These are phyloP conservation scores for Sporothrix globosa DNA, from an alignment of 2,329 filamentous ascomycete species.

Conservation along the genomic window DNA sequence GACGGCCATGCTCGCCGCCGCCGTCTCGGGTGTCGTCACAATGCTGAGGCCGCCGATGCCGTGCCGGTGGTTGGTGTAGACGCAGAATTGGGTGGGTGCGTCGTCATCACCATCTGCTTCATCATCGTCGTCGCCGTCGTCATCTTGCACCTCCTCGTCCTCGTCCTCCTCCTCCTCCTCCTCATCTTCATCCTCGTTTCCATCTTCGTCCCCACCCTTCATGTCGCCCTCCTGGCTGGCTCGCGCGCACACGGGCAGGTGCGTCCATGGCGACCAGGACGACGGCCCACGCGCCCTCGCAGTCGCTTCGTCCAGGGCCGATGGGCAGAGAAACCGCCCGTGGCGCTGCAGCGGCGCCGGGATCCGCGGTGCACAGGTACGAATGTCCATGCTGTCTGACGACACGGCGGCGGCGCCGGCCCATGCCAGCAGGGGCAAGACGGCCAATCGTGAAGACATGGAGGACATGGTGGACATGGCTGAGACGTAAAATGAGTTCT, in stretches of 20 bases:
- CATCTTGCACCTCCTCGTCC: not conserved
- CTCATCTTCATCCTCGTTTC: too few relatives aligned
- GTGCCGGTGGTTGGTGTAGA: slow-evolving; percentile 40
- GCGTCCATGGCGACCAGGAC: slow-evolving; percentile 40
- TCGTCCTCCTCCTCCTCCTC: not conserved
- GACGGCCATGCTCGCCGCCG: slow-evolving; percentile 40
- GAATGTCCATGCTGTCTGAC: not conserved
- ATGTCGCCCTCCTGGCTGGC: not conserved
- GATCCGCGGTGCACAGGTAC: slow-evolving; percentile 24
- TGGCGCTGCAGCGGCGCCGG: slow-evolving; percentile 28
- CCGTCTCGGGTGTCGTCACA: slow-evolving; percentile 44
- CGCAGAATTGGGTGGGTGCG: slow-evolving; percentile 38
- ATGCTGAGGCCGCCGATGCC: slow-evolving; percentile 43
- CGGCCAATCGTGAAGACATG: not conserved
- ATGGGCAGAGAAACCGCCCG: slow-evolving; percentile 31
- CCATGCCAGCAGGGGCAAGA: not conserved
- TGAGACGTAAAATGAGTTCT: not conserved
- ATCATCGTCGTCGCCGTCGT: not conserved
- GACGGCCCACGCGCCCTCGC: not conserved
- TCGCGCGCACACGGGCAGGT: slow-evolving; percentile 38
- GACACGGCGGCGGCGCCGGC: not conserved
- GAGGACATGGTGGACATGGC: not conserved
- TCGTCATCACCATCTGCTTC: not conserved
- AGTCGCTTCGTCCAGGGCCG: slow-evolving; percentile 62
- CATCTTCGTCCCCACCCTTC: too few relatives aligned